These are phyloP conservation scores for Cercophora scortea DNA, from an alignment of 495 filamentous ascomycete species.

Conservation along the genomic window DNA sequence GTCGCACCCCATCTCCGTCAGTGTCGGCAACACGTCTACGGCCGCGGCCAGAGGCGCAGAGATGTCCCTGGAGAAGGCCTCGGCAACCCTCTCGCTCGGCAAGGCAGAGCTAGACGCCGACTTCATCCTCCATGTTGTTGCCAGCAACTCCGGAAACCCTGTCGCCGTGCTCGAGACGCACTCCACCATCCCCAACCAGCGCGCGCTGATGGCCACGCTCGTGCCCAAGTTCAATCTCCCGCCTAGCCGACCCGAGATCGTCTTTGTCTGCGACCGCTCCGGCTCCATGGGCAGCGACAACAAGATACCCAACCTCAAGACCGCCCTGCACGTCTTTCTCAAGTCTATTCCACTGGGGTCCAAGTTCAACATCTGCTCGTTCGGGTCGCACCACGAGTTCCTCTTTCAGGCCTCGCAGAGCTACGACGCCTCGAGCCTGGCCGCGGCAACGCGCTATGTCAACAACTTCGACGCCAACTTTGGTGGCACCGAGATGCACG, in stretches of 20 bases:
- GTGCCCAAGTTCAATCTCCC: conserved; percentile 58
- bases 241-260: conserved; percentile 49
- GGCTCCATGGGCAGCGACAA: conserved; percentile 48
- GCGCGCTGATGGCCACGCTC: conserved; percentile 58
- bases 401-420: conserved; percentile 51
- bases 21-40: conserved; percentile 48
- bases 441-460: conserved; percentile 43
- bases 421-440: conserved; percentile 45
- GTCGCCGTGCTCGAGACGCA: conserved; percentile 58
- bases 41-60: conserved; percentile 24
- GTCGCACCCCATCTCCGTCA: conserved; percentile 58
- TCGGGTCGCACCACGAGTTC: conserved; percentile 45
- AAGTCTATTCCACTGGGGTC: conserved; percentile 60
- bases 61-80: conserved; percentile 49
- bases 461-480: conserved; percentile 41
- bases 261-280: conserved; percentile 64
- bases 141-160: conserved; percentile 47
- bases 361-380: conserved; percentile 71
- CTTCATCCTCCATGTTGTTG: conserved; percentile 48
- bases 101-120: conserved; percentile 40
- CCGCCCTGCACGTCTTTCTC: conserved; percentile 58
- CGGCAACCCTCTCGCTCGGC: conserved; percentile 49
- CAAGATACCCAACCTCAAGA: conserved; percentile 46
- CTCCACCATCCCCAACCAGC: conserved; percentile 49
- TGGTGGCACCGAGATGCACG: conserved; percentile 63